Percentiles rank a stretch among this genome's conserved stretches.
These are phyloP conservation scores for Endoconidiophora polonica DNA, from an alignment of 2,329 filamentous ascomycete species.

Conservation along the genomic window DNA sequence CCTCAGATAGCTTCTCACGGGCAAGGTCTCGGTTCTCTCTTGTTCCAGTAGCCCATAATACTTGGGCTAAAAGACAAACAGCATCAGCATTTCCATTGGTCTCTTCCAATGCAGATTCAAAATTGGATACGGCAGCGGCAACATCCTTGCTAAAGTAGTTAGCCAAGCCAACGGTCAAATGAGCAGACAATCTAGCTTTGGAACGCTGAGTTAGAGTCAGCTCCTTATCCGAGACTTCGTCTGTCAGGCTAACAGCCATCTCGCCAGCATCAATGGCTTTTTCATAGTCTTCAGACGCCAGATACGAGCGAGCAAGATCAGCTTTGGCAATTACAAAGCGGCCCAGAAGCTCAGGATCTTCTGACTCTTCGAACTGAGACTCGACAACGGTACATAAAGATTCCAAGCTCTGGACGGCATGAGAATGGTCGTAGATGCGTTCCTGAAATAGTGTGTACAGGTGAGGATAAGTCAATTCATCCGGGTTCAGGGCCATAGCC, in stretches of 20 bases:
- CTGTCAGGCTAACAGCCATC: conserved; percentile 60
- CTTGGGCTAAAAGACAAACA: conserved; percentile 73
- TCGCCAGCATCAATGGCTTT: conserved; percentile 66
- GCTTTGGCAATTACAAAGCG: conserved; percentile 70
- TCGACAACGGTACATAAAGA: conserved; percentile 55
- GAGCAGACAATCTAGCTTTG: conserved; percentile 64
- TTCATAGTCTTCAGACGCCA: conserved; percentile 49
- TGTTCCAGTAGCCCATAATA: conserved; percentile 79
- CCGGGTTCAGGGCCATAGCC: conserved; percentile 51
- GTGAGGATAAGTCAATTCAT: conserved; percentile 58
- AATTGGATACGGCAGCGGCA: conserved; percentile 57
- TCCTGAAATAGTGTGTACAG: conserved; percentile 69
- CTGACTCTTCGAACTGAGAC: conserved; percentile 66
- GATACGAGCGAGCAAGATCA: conserved; percentile 69
- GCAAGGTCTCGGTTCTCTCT: conserved; percentile 59
- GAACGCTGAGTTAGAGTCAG: conserved; percentile 47
- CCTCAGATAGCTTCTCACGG: conserved; percentile 61
- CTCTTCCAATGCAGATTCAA: conserved; percentile 64
- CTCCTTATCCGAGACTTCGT: conserved; percentile 51
- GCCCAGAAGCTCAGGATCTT: conserved; percentile 56
- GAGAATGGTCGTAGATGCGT: conserved; percentile 50
- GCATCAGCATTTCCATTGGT: conserved; percentile 64
- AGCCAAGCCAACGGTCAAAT: conserved; percentile 71
- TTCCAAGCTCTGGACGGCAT: conserved; percentile 47
- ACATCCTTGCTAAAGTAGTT: conserved; percentile 54